Evolutionary conservation across 1,284 basidiomycete species (phyloP).

Genomic region (Ceratorhiza oryzae-sativae): DNA sequence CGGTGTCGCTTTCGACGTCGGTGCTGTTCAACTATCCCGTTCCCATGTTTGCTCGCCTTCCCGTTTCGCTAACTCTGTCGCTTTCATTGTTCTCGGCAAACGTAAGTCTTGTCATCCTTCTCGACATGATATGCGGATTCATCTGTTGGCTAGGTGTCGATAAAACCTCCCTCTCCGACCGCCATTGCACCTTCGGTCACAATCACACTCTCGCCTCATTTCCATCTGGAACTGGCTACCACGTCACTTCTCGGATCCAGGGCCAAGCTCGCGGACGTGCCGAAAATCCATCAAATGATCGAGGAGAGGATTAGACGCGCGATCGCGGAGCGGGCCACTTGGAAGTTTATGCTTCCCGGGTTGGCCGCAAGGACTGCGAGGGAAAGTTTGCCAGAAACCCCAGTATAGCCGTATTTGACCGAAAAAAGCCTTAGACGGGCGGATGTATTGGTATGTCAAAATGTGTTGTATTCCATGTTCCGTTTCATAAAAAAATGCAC

Average conservation of each 20-base stretch:
- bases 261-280: conserved; percentile 81
- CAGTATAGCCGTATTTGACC: not conserved
- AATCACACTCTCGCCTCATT: conserved; percentile 40
- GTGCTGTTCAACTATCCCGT: conserved; percentile 84
- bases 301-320: conserved; percentile 70
- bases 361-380: conserved; percentile 28
- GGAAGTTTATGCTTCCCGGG: conserved; percentile 69
- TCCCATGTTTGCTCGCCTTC: conserved; percentile 77
- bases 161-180: conserved; percentile 41
- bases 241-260: conserved; percentile 78
- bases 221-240: conserved; percentile 40
- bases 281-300: conserved; percentile 82
- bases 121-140: not conserved
- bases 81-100: conserved; percentile 76
- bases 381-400: conserved; percentile 20
- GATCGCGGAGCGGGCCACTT: conserved; percentile 67
- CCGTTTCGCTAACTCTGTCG: conserved; percentile 77
- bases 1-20: conserved; percentile 79
- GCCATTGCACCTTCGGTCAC: conserved; percentile 42
- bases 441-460: conserved; percentile 7
- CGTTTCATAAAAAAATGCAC: not conserved
- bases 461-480: conserved; percentile 25
- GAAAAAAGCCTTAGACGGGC: not conserved
- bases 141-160: conserved; percentile 21
- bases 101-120: conserved; percentile 53